Percentiles rank a stretch among this genome's conserved stretches.
phyloP scores from a whole-genome alignment of 805 yeast genomes.

The Wickerhamiella galacta region DNA sequence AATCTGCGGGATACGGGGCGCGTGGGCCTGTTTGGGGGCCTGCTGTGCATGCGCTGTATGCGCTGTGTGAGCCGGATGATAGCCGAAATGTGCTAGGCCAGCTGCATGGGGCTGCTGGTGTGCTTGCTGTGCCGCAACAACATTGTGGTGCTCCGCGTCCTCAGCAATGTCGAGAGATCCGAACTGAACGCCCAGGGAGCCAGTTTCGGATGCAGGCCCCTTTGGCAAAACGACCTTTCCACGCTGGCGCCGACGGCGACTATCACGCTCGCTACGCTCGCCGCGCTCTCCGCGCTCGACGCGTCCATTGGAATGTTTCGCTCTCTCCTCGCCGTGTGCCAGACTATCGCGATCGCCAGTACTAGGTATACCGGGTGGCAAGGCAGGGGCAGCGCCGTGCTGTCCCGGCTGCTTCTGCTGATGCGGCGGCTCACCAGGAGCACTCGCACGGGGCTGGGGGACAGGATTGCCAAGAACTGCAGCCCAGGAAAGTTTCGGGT shows the following conservation, averaged over 20 bases:
- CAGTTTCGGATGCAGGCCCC: neutral
- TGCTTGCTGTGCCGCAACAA: too few species aligned
- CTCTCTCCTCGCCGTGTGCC: constrained; percentile 1
- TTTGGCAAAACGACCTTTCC: neutral
- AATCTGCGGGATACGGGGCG: too few species aligned
- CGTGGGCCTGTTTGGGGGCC: too few species aligned
- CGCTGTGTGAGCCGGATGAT: too few species aligned
- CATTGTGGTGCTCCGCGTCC: too few species aligned
- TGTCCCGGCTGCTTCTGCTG: neutral
- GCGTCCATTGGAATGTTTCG: neutral
- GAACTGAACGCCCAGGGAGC: constrained; percentile 1
- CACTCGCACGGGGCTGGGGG: constrained; percentile 4
- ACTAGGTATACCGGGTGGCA: constrained; percentile 5
- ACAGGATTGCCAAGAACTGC: constrained; percentile 10
- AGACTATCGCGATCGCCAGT: constrained; percentile 1
- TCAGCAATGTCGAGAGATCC: constrained; percentile 1
- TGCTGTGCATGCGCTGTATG: too few species aligned
- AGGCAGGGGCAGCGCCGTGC: constrained; percentile 2
- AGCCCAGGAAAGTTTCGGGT: constrained; percentile 14
- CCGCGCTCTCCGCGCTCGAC: neutral
- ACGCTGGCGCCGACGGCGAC: neutral
- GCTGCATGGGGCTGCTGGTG: neutral
- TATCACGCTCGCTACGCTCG: neutral
- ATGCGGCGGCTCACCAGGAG: constrained; percentile 1
- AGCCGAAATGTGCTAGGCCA: neutral